A percentile compares a stretch with the other conserved stretches of the same genome.
Evolutionary conservation across 139 green algal genomes (phyloP).

Genomic region (Haematococcus sp.): DNA sequence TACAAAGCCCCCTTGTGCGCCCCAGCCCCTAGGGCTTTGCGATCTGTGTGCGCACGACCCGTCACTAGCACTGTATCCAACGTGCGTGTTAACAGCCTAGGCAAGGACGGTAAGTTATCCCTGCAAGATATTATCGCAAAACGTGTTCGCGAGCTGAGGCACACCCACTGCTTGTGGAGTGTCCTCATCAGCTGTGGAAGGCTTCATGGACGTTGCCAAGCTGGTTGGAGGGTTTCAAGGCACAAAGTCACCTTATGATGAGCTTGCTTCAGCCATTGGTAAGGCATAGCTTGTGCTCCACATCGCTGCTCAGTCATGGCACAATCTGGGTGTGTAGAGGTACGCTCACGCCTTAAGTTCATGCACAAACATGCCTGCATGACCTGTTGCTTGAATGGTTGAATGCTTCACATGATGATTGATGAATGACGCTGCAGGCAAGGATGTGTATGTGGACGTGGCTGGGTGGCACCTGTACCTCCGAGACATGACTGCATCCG

Average conservation of each 20-base stretch:
- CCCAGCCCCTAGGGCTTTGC: no score
- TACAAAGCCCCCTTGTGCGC: no score
- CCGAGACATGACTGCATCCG: constrained; percentile 32
- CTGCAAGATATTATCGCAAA: no score
- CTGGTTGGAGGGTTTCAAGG: constrained; percentile 25
- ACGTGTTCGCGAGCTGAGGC: no score
- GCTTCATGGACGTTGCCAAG: constrained; percentile 43
- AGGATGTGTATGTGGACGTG: constrained; percentile 65
- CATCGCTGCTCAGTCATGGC: no score
- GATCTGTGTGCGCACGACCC: no score
- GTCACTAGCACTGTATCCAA: no score
- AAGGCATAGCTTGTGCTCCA: background rate
- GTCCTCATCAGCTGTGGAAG: constrained; percentile 4
- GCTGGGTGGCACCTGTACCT: constrained; percentile 71
- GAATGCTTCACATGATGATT: background rate
- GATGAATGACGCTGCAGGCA: constrained; percentile 21
- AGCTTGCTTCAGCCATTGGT: constrained; percentile 35
- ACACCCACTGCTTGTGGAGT: no score
- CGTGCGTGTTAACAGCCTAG: no score
- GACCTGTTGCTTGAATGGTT: background rate
- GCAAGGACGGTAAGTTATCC: no score
- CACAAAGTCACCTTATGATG: constrained; percentile 36
- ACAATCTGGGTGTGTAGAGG: background rate
- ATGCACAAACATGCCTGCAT: background rate
- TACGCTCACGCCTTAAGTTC: background rate